Conservation (phyloP, 805 yeast genomes). For the Lachancea waltii region DNA sequence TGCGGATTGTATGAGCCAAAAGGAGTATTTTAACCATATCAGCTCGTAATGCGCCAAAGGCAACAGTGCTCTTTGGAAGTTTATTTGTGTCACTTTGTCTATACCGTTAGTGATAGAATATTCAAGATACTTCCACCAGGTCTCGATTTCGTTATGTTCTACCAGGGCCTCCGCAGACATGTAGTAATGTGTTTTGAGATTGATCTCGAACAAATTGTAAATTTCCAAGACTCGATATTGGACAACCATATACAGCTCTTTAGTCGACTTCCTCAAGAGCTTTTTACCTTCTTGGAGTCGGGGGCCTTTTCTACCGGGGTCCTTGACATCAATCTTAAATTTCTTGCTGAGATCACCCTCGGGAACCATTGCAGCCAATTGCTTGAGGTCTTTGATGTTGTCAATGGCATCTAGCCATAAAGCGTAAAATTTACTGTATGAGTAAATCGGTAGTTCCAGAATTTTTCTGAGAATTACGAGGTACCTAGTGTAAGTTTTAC, state of each 20-base stretch:
- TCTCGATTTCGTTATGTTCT: slow-evolving; percentile 18
- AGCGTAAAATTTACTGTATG: slow-evolving; percentile 29
- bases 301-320: slow-evolving; percentile 27
- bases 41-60: slow-evolving; percentile 28
- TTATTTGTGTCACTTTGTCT: slow-evolving; percentile 19
- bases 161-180: slow-evolving; percentile 25
- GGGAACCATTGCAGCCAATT: slow-evolving; percentile 20
- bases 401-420: slow-evolving; percentile 29
- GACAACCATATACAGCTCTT: slow-evolving; percentile 27
- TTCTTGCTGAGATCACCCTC: slow-evolving; percentile 21
- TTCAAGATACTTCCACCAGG: slow-evolving; percentile 27
- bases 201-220: slow-evolving; percentile 28
- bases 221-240: slow-evolving; percentile 29
- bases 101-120: slow-evolving; percentile 21
- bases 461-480: slow-evolving; percentile 26
- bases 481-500: slow-evolving; percentile 18
- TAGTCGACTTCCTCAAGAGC: slow-evolving; percentile 24
- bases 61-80: slow-evolving; percentile 30
- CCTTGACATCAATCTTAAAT: slow-evolving; percentile 20
- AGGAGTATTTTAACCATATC: slow-evolving; percentile 29
- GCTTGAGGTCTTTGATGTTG: slow-evolving; percentile 23
- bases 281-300: slow-evolving; percentile 32
- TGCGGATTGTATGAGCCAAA: slow-evolving; percentile 24
- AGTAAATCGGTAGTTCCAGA: slow-evolving; percentile 28
- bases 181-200: slow-evolving; percentile 24